Conservation (phyloP, 352 stramenopile genomes). For the Phytophthora boehmeriae region DNA sequence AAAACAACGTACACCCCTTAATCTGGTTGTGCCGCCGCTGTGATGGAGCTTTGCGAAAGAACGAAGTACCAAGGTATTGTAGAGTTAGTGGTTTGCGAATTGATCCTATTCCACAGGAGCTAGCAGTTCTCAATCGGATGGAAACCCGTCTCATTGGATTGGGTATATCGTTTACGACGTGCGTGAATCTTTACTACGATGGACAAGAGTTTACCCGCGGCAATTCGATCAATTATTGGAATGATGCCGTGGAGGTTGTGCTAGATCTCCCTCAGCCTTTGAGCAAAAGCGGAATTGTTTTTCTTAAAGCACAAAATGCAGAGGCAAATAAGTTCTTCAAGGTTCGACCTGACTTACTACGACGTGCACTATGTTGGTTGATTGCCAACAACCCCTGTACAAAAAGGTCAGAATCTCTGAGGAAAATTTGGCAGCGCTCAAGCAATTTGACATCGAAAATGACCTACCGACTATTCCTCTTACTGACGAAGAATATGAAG, state of each 20-base stretch:
- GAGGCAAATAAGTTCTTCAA: no score
- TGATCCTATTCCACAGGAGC: neutral
- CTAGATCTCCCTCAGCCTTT: neutral
- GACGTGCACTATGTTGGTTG: conserved; percentile 10
- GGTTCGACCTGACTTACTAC: conserved; percentile 6
- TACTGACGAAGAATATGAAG: conserved; percentile 7
- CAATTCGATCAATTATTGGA: neutral
- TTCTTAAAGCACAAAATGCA: no score
- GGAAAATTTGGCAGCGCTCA: conserved; percentile 3
- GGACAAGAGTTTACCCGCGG: neutral
- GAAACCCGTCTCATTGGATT: conserved; percentile 9
- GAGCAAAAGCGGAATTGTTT: neutral
- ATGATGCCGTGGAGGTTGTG: neutral
- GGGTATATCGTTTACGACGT: no score
- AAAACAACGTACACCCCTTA: neutral
- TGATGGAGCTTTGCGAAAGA: neutral
- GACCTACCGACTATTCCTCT: conserved; percentile 7
- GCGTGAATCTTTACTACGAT: neutral
- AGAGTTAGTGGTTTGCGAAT: conserved; percentile 13
- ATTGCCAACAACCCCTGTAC: conserved; percentile 13
- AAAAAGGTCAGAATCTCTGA: conserved; percentile 10
- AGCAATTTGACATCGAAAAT: neutral
- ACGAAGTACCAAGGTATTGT: conserved; percentile 12
- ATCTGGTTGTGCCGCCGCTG: conserved; percentile 6
- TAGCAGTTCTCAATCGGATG: conserved; percentile 12